These are phyloP conservation scores for Paramarasmius palmivorus DNA, from an alignment of 1,284 basidiomycete genomes.

Conservation along the genomic window DNA sequence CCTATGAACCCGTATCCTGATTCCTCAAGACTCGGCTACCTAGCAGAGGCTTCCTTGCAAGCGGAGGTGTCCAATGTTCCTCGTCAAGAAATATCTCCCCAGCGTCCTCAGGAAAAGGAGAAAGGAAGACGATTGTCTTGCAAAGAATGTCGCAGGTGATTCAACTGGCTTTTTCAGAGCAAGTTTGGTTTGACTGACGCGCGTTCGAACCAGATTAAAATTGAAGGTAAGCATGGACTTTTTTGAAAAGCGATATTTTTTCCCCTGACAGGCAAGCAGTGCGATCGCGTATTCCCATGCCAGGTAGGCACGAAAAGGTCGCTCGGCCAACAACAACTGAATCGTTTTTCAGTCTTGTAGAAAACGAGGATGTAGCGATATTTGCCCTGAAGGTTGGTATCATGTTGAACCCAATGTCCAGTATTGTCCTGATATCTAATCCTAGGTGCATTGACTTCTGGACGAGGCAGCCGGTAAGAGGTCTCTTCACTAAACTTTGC, in stretches of 20 bases:
- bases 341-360: conserved; percentile 45
- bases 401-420: conserved; percentile 8
- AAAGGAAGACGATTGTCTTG: conserved; percentile 52
- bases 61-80: conserved; percentile 15
- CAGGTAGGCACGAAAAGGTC: too few species aligned
- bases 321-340: too few species aligned
- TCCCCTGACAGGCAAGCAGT: conserved; percentile 35
- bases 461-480: conserved; percentile 48
- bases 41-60: conserved; percentile 17
- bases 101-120: conserved; percentile 31
- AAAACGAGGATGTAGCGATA: conserved; percentile 59
- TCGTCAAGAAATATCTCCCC: conserved; percentile 10
- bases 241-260: conserved; percentile 13
- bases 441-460: conserved; percentile 47
- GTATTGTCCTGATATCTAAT: conserved; percentile 1
- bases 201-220: conserved; percentile 42
- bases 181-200: background rate
- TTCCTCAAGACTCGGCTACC: conserved; percentile 9
- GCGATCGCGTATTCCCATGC: conserved; percentile 62
- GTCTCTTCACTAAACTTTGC: conserved; percentile 7
- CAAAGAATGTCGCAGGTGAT: conserved; percentile 57
- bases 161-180: conserved; percentile 8
- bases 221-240: conserved; percentile 41
- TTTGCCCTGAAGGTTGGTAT: conserved; percentile 55
- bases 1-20: conserved; percentile 3